Conservation (phyloP, 2,329 filamentous ascomycete genomes). For the Cryphonectria nitschkei region DNA sequence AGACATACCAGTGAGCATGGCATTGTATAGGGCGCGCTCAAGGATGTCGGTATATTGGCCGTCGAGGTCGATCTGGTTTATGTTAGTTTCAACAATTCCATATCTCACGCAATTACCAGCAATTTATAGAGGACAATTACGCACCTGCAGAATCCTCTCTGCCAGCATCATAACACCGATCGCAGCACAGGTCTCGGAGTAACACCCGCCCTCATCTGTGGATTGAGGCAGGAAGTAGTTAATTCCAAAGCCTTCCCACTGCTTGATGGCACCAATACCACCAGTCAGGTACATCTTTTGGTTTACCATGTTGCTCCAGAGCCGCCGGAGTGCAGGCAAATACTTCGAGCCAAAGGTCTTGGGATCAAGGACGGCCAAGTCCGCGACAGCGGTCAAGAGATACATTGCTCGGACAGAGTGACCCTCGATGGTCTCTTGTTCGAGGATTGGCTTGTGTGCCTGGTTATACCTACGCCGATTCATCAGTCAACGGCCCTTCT, state of each 20-base stretch:
- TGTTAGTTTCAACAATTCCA: neutral
- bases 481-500: neutral
- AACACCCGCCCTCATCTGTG: slow-evolving; percentile 64
- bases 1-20: slow-evolving; percentile 61
- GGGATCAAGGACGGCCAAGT: slow-evolving; percentile 49
- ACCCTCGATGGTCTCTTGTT: slow-evolving; percentile 59
- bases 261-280: slow-evolving; percentile 59
- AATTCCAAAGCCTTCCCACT: slow-evolving; percentile 63
- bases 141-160: slow-evolving; percentile 55
- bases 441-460: slow-evolving; percentile 56
- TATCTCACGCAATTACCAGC: neutral
- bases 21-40: slow-evolving; percentile 64
- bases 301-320: slow-evolving; percentile 64
- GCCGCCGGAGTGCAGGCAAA: slow-evolving; percentile 45
- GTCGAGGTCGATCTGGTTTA: slow-evolving; percentile 46
- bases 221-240: slow-evolving; percentile 62
- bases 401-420: slow-evolving; percentile 65
- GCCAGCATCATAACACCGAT: slow-evolving; percentile 65
- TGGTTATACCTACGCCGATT: slow-evolving; percentile 47
- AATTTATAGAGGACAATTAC: neutral
- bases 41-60: slow-evolving; percentile 59
- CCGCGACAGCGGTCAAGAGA: slow-evolving; percentile 60
- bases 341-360: slow-evolving; percentile 19
- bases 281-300: slow-evolving; percentile 67
- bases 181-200: slow-evolving; percentile 62